These are phyloP conservation scores for Chrysochromulina tobinii DNA, from an alignment of 78 protist species.

Conservation along the genomic window DNA sequence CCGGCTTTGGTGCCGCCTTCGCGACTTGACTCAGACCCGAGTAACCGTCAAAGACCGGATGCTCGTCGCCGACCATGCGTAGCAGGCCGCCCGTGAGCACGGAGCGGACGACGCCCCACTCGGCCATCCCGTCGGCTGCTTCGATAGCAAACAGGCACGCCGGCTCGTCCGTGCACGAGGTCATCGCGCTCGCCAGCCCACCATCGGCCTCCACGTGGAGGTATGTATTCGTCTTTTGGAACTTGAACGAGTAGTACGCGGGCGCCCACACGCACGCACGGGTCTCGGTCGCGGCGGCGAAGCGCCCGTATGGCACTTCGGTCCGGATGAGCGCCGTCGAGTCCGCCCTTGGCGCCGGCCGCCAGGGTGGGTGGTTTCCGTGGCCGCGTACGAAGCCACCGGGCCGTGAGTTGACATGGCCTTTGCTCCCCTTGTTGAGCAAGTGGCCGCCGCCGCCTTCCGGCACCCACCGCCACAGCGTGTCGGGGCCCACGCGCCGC, in stretches of 20 bases:
- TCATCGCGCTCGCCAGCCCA: no score
- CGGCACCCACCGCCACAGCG: neutral
- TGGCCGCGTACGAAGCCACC: slow-evolving; percentile 6
- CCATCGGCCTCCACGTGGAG: no score
- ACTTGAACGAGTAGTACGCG: neutral
- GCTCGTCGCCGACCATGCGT: neutral
- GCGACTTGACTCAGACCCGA: no score
- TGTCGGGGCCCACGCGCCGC: neutral
- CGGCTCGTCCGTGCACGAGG: neutral
- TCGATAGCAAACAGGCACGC: neutral
- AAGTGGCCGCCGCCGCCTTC: neutral
- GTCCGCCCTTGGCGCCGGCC: neutral
- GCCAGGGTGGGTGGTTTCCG: neutral
- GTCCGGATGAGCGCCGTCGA: neutral
- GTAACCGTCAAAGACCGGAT: neutral
- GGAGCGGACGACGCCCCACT: neutral
- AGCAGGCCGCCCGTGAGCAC: neutral
- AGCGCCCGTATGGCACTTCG: neutral
- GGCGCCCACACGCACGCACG: neutral
- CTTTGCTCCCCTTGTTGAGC: neutral
- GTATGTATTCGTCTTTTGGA: neutral
- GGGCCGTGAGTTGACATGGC: neutral
- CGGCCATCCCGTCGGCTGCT: neutral
- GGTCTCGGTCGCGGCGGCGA: neutral
- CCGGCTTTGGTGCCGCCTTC: neutral